phyloP scores from a whole-genome alignment of 805 yeast genomes.

The Ogataea glucozyma region DNA sequence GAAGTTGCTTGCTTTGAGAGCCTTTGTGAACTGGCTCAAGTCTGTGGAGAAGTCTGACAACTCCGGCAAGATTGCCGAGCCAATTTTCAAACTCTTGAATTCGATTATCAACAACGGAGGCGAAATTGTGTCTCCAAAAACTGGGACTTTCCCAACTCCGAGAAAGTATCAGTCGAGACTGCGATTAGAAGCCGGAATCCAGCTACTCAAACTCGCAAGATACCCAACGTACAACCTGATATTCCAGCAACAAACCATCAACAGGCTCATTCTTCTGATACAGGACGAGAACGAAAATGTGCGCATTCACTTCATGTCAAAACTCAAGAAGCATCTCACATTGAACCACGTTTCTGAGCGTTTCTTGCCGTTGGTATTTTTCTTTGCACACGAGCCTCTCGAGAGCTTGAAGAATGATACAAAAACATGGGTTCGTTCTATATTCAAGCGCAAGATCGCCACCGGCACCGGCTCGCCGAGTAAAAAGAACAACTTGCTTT shows the following conservation, averaged over 20 bases:
- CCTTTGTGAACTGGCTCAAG: conserved; percentile 59
- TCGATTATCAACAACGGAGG: conserved; percentile 76
- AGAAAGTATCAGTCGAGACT: conserved; percentile 56
- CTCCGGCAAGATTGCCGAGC: conserved; percentile 50
- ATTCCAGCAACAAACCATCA: conserved; percentile 53
- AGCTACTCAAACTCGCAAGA: conserved; percentile 64
- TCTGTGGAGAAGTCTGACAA: conserved; percentile 38
- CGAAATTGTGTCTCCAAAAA: conserved; percentile 56
- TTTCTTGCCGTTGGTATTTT: conserved; percentile 67
- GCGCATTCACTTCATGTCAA: conserved; percentile 50
- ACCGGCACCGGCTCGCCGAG: too few species aligned
- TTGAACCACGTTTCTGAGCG: conserved; percentile 58
- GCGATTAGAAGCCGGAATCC: conserved; percentile 67
- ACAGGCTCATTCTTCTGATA: conserved; percentile 54
- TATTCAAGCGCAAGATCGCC: conserved; percentile 40
- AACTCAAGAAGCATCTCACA: conserved; percentile 53
- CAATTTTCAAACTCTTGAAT: conserved; percentile 65
- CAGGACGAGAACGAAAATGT: conserved; percentile 68
- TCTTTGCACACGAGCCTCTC: conserved; percentile 77
- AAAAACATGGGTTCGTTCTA: conserved; percentile 71
- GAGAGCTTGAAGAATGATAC: conserved; percentile 47
- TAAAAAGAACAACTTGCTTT: conserved; percentile 43
- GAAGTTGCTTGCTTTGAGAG: conserved; percentile 44
- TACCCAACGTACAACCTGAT: conserved; percentile 50
- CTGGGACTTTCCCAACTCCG: conserved; percentile 61